Evolutionary conservation across 305 asterid genomes (phyloP).

Genomic region (Fraxinus ornus): DNA sequence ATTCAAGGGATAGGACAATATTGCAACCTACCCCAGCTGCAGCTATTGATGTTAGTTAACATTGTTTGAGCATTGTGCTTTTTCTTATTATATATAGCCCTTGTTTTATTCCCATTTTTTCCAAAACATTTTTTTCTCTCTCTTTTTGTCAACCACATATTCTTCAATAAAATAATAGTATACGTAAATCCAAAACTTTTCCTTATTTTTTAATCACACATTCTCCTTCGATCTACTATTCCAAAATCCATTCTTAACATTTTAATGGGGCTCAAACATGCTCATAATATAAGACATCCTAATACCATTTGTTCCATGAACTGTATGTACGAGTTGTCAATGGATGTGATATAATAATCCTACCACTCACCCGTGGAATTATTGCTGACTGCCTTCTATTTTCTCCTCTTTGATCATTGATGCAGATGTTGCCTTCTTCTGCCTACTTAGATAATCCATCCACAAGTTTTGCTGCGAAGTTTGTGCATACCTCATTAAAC

Average conservation of each 20-base stretch:
- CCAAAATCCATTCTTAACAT: background rate
- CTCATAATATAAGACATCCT: conserved; percentile 13
- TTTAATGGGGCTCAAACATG: background rate
- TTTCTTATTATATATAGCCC: background rate
- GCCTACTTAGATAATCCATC: conserved; percentile 90
- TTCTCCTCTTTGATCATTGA: conserved; percentile 24
- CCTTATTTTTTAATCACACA: too few relatives aligned
- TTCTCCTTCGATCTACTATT: background rate
- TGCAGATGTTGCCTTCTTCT: conserved; percentile 89
- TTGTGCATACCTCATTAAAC: conserved; percentile 93
- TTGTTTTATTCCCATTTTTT: background rate
- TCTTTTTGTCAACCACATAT: background rate
- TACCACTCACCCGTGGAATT: conserved; percentile 1
- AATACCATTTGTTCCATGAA: conserved; percentile 9
- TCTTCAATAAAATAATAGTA: background rate
- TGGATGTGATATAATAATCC: conserved; percentile 10
- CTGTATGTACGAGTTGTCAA: conserved; percentile 1
- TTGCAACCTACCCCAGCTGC: conserved; percentile 96
- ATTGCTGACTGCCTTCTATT: conserved; percentile 17
- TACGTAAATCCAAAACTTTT: background rate
- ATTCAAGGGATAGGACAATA: conserved; percentile 85
- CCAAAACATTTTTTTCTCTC: background rate
- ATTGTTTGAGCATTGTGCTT: conserved; percentile 15
- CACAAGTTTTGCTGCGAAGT: conserved; percentile 91
- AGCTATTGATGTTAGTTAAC: conserved; percentile 78